Evolutionary conservation across 768 basidiomycete species (phyloP).

Genomic region (Serendipita sp.): DNA sequence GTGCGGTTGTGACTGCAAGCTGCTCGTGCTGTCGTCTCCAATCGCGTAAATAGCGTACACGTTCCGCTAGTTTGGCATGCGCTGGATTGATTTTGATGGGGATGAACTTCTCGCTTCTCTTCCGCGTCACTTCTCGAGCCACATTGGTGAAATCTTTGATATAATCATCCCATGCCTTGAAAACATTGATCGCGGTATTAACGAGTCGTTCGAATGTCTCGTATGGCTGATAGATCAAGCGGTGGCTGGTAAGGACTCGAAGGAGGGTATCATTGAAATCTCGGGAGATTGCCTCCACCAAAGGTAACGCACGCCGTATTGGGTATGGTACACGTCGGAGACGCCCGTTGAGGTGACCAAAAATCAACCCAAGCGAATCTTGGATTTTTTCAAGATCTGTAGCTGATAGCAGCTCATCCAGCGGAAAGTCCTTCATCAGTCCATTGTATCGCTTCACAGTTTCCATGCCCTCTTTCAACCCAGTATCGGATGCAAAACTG

Average conservation of each 20-base stretch:
- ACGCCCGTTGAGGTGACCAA: constrained; percentile 88
- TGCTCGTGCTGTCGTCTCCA: constrained; percentile 98
- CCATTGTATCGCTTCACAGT: constrained; percentile 88
- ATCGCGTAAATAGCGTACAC: constrained; percentile 68
- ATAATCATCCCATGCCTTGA: constrained; percentile 74
- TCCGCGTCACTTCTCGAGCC: constrained; percentile 80
- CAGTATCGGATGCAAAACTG: constrained; percentile 95
- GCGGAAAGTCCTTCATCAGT: constrained; percentile 96
- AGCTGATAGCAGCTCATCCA: constrained; percentile 90
- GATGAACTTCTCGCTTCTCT: constrained; percentile 82
- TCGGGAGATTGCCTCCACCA: constrained; percentile 93
- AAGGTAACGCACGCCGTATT: constrained; percentile 83
- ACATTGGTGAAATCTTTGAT: constrained; percentile 89
- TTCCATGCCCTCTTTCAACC: constrained; percentile 85
- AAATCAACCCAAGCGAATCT: constrained; percentile 73
- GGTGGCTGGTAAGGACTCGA: constrained; percentile 76
- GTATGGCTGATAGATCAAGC: constrained; percentile 86
- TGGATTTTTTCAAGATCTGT: constrained; percentile 93
- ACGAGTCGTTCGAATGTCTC: constrained; percentile 84
- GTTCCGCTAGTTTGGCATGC: constrained; percentile 80
- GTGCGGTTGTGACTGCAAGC: constrained; percentile 90
- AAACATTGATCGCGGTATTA: constrained; percentile 54
- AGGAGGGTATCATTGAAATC: constrained; percentile 95
- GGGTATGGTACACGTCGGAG: constrained; percentile 93
- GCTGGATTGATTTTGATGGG: constrained; percentile 89